A percentile compares a stretch with the other conserved stretches of the same genome.
These are phyloP conservation scores for Chytridium lagenaria DNA, from an alignment of 371 early-diverging fungal species.

Conservation along the genomic window DNA sequence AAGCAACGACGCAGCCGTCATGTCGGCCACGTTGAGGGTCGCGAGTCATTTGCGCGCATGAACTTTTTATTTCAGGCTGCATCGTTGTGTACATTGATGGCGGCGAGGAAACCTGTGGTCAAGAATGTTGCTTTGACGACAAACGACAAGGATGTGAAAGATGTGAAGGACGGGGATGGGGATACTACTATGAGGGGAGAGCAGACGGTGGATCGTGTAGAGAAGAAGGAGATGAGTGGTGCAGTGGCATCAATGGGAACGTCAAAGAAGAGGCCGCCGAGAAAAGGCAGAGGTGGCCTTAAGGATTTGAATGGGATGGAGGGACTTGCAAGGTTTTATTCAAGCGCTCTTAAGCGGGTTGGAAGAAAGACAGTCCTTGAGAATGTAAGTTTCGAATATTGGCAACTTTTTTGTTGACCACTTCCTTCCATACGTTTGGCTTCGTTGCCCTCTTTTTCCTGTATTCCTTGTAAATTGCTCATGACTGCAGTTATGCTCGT, in stretches of 20 bases:
- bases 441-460: conserved; percentile 2
- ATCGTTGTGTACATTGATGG: conserved; percentile 14
- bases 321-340: conserved; percentile 29
- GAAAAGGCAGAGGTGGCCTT: not conserved
- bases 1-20: not conserved
- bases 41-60: conserved; percentile 47
- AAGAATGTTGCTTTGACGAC: too few relatives aligned
- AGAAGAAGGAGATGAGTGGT: too few relatives aligned
- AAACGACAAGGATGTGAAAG: too few relatives aligned
- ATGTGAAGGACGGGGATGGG: too few relatives aligned
- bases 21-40: conserved; percentile 17
- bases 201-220: too few relatives aligned
- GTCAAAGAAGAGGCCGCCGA: not conserved
- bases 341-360: conserved; percentile 30
- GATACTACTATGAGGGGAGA: too few relatives aligned
- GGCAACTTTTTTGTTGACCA: too few relatives aligned
- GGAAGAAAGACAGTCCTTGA: conserved; percentile 31
- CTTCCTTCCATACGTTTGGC: too few relatives aligned
- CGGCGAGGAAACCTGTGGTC: not conserved
- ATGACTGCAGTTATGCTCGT: too few relatives aligned
- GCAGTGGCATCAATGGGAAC: conserved; percentile 1
- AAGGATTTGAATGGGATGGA: not conserved
- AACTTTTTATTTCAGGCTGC: conserved; percentile 51
- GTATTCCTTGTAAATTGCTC: not conserved
- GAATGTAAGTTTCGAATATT: conserved; percentile 39